These are phyloP conservation scores for Plicaturopsis crispa DNA, from an alignment of 768 basidiomycete species.

Conservation along the genomic window DNA sequence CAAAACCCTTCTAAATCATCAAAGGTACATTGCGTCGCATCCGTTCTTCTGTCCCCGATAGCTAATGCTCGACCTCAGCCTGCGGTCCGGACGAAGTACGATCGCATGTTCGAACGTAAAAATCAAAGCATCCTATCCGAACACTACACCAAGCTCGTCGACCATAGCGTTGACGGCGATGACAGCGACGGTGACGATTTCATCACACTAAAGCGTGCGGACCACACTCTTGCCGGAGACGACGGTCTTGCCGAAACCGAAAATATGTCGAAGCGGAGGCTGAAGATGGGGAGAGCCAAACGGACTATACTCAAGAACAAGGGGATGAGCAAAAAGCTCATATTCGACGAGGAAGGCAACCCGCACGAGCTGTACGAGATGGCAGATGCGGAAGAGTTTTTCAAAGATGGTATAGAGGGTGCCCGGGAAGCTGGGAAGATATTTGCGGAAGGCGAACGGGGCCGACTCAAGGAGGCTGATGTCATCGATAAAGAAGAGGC, in stretches of 20 bases:
- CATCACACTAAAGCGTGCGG: constrained; percentile 85
- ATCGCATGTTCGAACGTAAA: constrained; percentile 95
- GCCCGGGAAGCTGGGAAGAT: constrained; percentile 57
- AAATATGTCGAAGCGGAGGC: constrained; percentile 83
- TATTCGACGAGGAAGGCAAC: constrained; percentile 87
- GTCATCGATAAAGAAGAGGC: constrained; percentile 75
- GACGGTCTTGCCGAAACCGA: constrained; percentile 25
- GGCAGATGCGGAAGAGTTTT: constrained; percentile 65
- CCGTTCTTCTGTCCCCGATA: neutral
- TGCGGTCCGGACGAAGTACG: constrained; percentile 83
- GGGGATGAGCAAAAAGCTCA: constrained; percentile 59
- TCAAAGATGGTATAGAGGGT: constrained; percentile 56
- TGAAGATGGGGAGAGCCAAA: constrained; percentile 66
- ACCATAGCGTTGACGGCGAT: constrained; percentile 41
- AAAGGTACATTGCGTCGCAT: constrained; percentile 29
- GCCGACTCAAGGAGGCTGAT: constrained; percentile 65
- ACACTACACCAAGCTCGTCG: constrained; percentile 85
- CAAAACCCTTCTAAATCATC: constrained; percentile 18
- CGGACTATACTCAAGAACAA: constrained; percentile 59
- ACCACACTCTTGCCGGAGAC: constrained; percentile 60
- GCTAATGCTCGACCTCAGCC: constrained; percentile 15
- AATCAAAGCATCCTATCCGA: constrained; percentile 89
- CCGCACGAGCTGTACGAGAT: constrained; percentile 82
- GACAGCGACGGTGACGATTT: constrained; percentile 70
- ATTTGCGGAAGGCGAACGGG: constrained; percentile 70